A percentile compares a stretch with the other conserved stretches of the same genome.
These are phyloP conservation scores for Cardamine chenopodiifolia DNA, from an alignment of 345 rosid genomes.

Conservation along the genomic window DNA sequence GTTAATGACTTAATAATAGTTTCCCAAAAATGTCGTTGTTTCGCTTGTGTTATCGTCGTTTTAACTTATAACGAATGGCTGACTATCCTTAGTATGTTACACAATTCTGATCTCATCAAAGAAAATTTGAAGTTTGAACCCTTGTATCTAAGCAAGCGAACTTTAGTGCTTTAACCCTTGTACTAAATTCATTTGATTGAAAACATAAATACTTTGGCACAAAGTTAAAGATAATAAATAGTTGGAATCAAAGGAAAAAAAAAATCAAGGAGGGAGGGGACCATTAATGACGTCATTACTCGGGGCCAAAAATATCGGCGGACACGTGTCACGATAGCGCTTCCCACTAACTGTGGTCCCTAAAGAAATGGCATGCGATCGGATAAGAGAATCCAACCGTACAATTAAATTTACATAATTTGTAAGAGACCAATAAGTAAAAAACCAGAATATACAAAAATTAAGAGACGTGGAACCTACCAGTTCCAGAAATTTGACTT, in stretches of 20 bases:
- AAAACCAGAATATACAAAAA: no score
- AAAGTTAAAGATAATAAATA: background rate
- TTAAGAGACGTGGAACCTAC: conserved; percentile 17
- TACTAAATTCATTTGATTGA: background rate
- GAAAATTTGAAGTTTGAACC: background rate
- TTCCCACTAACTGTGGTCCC: conserved; percentile 32
- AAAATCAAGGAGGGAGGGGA: conserved; percentile 7
- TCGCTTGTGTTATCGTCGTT: background rate
- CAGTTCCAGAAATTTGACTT: conserved; percentile 27
- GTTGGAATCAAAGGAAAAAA: background rate
- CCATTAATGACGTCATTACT: conserved; percentile 30
- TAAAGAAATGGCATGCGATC: conserved; percentile 33
- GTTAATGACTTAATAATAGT: no score
- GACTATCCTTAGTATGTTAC: no score
- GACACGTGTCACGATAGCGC: conserved; percentile 30
- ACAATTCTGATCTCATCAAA: no score
- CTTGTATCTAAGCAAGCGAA: background rate
- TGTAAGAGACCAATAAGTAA: conserved; percentile 15
- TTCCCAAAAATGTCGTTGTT: no score
- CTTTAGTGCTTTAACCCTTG: no score
- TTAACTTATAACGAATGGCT: no score
- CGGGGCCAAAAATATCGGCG: background rate
- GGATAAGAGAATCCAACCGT: conserved; percentile 26
- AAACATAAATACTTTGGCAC: no score
- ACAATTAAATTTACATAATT: conserved; percentile 9